Evolutionary conservation across 192 early-diverging fungal genomes (phyloP).

Genomic region (Coemansia sp.): DNA sequence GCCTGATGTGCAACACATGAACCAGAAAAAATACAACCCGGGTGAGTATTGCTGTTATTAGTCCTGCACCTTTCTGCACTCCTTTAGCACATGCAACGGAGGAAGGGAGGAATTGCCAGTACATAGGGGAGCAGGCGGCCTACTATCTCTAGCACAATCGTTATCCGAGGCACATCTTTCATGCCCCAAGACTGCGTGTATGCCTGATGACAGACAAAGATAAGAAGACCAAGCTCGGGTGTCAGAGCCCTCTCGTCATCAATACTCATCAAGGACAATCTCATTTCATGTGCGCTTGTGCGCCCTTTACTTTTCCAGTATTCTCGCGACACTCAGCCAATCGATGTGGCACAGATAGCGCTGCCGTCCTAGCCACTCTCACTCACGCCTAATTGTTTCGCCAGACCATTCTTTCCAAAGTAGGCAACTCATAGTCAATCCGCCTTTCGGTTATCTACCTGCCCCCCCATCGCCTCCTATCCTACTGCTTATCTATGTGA

Average conservation of each 20-base stretch:
- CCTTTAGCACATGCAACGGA: background rate
- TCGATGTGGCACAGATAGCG: conserved; percentile 8
- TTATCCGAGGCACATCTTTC: background rate
- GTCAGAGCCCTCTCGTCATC: background rate
- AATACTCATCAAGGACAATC: background rate
- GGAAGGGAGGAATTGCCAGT: background rate
- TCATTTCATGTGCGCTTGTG: background rate
- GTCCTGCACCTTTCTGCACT: background rate
- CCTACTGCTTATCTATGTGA: background rate
- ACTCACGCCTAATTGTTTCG: background rate
- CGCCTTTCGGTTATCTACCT: background rate
- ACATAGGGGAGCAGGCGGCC: background rate
- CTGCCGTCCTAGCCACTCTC: background rate
- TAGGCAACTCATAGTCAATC: conserved; percentile 9
- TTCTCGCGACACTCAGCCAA: background rate
- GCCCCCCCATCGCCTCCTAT: background rate
- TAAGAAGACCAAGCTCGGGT: background rate
- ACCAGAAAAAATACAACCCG: background rate
- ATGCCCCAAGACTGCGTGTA: background rate
- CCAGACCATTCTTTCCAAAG: background rate
- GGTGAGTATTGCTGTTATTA: background rate
- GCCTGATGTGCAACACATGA: background rate
- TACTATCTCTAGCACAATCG: background rate
- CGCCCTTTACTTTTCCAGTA: background rate
- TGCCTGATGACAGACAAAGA: background rate